Conservation (phyloP, 768 basidiomycete species). For the Crepidotus variabilis region DNA sequence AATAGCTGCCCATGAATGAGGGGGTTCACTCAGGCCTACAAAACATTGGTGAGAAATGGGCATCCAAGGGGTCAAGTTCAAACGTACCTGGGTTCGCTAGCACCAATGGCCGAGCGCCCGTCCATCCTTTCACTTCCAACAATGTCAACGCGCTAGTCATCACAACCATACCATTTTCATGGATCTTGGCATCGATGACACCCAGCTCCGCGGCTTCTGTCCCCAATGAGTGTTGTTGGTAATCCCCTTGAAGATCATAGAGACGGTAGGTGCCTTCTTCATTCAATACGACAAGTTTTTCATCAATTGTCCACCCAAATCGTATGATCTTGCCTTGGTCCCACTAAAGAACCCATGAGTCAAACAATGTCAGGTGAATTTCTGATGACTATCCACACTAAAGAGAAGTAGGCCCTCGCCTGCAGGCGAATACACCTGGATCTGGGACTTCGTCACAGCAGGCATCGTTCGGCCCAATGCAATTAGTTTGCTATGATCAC, state of each 20-base stretch:
- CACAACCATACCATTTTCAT: slow-evolving; percentile 85
- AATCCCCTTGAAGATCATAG: slow-evolving; percentile 85
- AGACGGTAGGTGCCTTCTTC: slow-evolving; percentile 91
- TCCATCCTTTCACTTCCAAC: slow-evolving; percentile 88
- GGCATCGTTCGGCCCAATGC: slow-evolving; percentile 58
- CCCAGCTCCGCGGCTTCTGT: slow-evolving; percentile 79
- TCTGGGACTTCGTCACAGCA: slow-evolving; percentile 69
- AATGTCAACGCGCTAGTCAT: slow-evolving; percentile 72
- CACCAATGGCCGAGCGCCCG: slow-evolving; percentile 67
- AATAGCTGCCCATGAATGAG: slow-evolving; percentile 83
- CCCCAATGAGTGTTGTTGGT: slow-evolving; percentile 82
- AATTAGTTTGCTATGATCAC: slow-evolving; percentile 78
- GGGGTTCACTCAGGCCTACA: slow-evolving; percentile 72
- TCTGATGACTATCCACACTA: slow-evolving; percentile 55
- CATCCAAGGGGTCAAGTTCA: slow-evolving; percentile 6
- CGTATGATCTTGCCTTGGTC: slow-evolving; percentile 80
- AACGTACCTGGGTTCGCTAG: slow-evolving; percentile 71
- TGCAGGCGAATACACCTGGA: slow-evolving; percentile 84
- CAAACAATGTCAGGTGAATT: slow-evolving; percentile 5
- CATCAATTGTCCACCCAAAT: slow-evolving; percentile 83
- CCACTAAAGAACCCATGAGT: slow-evolving; percentile 57
- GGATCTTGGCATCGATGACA: slow-evolving; percentile 79
- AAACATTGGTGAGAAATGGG: slow-evolving; percentile 5
- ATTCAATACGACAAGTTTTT: slow-evolving; percentile 79
- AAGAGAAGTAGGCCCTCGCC: slow-evolving; percentile 68